Evolutionary conservation across 2,329 filamentous ascomycete genomes (phyloP), one percentile per base, ranked within the genome.

Genomic region (Sporothrix brasiliensis): DNA sequence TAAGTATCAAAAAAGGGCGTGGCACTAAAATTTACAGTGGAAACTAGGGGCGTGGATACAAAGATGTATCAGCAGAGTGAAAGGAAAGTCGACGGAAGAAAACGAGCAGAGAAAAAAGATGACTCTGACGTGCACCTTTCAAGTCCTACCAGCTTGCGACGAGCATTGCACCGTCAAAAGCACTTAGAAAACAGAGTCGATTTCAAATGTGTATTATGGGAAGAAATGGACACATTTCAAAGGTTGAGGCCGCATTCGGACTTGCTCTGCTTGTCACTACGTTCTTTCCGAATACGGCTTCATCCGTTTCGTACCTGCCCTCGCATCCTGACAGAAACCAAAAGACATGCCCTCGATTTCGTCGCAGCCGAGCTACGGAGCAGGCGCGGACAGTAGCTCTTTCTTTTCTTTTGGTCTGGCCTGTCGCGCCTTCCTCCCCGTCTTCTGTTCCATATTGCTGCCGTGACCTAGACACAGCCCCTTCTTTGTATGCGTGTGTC

Each of bases 1-100:
- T 54, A 67, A 54, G 19, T 54, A 58, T 30, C 50, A 34, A 34
- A 67, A n/a, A n/a, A 67, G 63, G 65, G 65, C 63, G 65, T 67
- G 65, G 34, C 21, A 52, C 52, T 41, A 56, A 54, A 13, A 67
- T 27, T 3, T 30, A 13, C 3, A n/a, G 34, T 27, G 34, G 50
- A n/a, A 52, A 47, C 11, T 1, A 41, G 39, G 52, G 52, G 39
- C 16, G 66, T 68, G 66, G 14, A 47, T 54, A 14, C 58, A 68
- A 47, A 39, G 52, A 68, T 68, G 66, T 21, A 58, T 68, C 66
- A 68, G 66, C 66, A 44, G n/a, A 54, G 47, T 41, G 24, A 39
- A 50, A 52, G 50, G 56, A 16, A 41, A 39, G 44, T 24, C n/a
- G 44, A 65, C 21, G 14, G 10, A 49, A 47, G 24, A 39, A 65